Evolutionary conservation across 352 stramenopile genomes (phyloP).

Genomic region (Ophiocytium majus): DNA sequence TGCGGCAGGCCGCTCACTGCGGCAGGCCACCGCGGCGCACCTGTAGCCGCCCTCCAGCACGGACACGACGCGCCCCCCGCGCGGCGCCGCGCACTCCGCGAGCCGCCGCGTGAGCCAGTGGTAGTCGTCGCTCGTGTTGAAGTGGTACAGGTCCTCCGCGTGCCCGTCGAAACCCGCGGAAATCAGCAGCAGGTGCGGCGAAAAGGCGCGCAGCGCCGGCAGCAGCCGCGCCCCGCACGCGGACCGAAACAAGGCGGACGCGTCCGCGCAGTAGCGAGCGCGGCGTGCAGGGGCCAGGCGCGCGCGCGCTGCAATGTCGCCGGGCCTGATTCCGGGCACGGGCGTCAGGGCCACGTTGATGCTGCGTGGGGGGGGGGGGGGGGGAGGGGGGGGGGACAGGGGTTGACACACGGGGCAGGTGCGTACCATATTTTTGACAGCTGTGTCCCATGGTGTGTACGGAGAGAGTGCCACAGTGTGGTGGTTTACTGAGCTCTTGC

Average conservation of each 20-base stretch:
- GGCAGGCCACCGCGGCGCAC: too few species aligned
- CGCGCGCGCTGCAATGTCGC: background rate
- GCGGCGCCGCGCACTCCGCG: conserved; percentile 18
- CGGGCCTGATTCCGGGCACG: background rate
- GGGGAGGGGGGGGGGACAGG: too few species aligned
- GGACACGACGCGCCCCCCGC: conserved; percentile 61
- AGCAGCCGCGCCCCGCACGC: conserved; percentile 22
- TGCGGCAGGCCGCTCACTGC: too few species aligned
- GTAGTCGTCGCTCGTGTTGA: conserved; percentile 75
- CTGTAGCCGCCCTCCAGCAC: conserved; percentile 81
- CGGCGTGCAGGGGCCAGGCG: background rate
- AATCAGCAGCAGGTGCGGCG: conserved; percentile 40
- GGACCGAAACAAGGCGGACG: background rate
- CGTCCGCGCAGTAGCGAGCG: too few species aligned
- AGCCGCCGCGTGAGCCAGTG: conserved; percentile 68
- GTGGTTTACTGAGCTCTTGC: too few species aligned
- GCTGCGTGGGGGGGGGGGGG: conserved; percentile 16
- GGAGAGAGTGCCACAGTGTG: too few species aligned
- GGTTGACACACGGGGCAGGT: too few species aligned
- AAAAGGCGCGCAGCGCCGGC: conserved; percentile 35
- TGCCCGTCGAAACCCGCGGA: conserved; percentile 49
- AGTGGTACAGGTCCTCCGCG: conserved; percentile 60
- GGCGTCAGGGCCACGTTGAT: conserved; percentile 49
- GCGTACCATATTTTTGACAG: too few species aligned
- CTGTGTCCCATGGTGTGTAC: too few species aligned